phyloP scores from a whole-genome alignment of 1,139 yeast genomes.

The Casaregolazyma lundiana region DNA sequence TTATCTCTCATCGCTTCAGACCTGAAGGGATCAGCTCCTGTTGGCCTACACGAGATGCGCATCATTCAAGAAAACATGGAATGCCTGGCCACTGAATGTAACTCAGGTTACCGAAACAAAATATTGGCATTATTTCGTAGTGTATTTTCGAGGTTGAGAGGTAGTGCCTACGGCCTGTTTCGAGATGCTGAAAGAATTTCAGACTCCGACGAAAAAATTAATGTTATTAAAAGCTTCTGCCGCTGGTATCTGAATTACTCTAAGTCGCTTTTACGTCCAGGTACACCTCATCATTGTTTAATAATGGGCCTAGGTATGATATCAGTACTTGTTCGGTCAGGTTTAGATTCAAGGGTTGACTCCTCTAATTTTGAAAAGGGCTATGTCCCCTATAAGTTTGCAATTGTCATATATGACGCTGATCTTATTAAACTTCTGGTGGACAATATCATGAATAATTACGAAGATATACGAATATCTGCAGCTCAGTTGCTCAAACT shows the following conservation, averaged over 20 bases:
- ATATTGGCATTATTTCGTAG: constrained; percentile 56
- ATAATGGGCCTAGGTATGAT: constrained; percentile 51
- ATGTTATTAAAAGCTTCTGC: constrained; percentile 38
- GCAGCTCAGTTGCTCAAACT: constrained; percentile 48
- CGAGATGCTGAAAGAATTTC: constrained; percentile 43
- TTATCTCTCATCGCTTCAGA: constrained; percentile 59
- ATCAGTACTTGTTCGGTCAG: constrained; percentile 47
- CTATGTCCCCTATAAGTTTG: constrained; percentile 41
- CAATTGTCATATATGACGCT: constrained; percentile 40
- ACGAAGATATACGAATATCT: constrained; percentile 63
- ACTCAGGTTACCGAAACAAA: constrained; percentile 63
- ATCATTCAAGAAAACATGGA: constrained; percentile 43
- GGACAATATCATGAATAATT: constrained; percentile 62
- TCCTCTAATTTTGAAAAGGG: constrained; percentile 38
- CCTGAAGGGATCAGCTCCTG: constrained; percentile 55
- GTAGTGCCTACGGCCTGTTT: constrained; percentile 52
- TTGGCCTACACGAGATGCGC: constrained; percentile 43
- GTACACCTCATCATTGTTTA: constrained; percentile 62
- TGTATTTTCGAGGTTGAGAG: constrained; percentile 60
- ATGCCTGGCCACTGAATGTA: constrained; percentile 52
- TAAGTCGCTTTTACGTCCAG: constrained; percentile 50
- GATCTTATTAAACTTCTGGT: constrained; percentile 46
- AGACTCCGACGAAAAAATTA: constrained; percentile 15
- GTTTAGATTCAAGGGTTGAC: constrained; percentile 47
- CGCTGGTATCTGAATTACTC: constrained; percentile 41